Conservation (phyloP, 495 filamentous ascomycete species). For the Neurospora pannonica region DNA sequence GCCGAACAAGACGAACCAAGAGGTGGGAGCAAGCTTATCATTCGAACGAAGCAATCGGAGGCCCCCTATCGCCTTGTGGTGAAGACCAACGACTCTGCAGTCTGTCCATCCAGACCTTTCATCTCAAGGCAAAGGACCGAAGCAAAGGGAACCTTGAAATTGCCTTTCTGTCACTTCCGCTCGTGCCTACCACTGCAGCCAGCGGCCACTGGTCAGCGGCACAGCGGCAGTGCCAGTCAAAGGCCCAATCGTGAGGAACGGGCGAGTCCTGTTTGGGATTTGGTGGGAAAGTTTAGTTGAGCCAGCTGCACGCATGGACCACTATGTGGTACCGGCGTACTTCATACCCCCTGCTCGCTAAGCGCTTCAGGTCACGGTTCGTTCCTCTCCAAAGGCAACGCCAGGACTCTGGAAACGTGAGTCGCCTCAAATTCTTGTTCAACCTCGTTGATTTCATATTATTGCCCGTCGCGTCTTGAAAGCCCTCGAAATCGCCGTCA, state of each 20-base stretch:
- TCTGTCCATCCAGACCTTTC: background rate
- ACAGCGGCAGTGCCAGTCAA: background rate
- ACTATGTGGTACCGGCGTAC: constrained; percentile 1
- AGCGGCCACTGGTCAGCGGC: background rate
- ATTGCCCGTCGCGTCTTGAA: constrained; percentile 7
- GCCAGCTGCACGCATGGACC: background rate
- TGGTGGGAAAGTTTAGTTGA: background rate
- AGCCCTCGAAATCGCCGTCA: background rate
- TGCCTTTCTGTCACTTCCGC: background rate
- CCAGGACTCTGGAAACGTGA: constrained; percentile 3
- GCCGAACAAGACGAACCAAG: background rate
- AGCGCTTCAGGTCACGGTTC: constrained; percentile 8
- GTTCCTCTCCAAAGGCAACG: background rate
- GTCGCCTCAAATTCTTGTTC: constrained; percentile 15
- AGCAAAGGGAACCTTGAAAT: background rate
- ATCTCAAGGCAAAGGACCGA: background rate
- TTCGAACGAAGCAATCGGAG: background rate
- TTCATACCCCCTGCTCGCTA: constrained; percentile 1
- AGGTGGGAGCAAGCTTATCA: background rate
- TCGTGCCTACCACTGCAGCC: background rate
- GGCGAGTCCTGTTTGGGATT: constrained; percentile 4
- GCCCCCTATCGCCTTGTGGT: background rate
- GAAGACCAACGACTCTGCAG: background rate
- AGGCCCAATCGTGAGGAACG: background rate
- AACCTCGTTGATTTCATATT: constrained; percentile 6